Evolutionary conservation across 2,329 filamentous ascomycete species (phyloP), one percentile per base, ranked within the genome.

Genomic region (Claviceps sp.): DNA sequence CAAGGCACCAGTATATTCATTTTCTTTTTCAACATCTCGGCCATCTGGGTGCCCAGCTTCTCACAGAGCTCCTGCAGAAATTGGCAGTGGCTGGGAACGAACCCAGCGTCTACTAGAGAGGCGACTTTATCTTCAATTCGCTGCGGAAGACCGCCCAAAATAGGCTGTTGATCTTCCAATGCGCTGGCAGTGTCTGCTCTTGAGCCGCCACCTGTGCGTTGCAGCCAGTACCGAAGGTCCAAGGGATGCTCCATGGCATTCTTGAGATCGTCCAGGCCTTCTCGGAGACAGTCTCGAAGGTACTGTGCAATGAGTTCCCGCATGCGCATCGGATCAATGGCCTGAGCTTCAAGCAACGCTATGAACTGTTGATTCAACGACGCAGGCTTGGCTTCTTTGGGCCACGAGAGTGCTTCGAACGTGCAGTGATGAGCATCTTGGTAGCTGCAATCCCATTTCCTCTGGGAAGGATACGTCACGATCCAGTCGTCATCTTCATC

Each of bases 301-400:
- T 82, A 66, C 0, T 67, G 53, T 0, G 70, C 68, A 0, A 90
- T 68, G 0, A 65, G 62, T 0, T 66, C 46, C 5, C 71, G 68
- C 75, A 83, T 79, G 0, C 26, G 42, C 1, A 5, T 9, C 13
- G 61, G 61, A 9, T 78, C 58, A 0, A 71, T 68, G 0, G 83
- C 77, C 34, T 80, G 72, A 37, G 84, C 77, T 17, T 80, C 70
- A 0, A 91, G 66, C 0, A 91, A 78, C 0, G 82, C 78, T 2
- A 91, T 73, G 48, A 88, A 80, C 29, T 86, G 83, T 1, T 77
- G 66, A 58, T 89, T 86, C 0, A 90, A 66, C 0, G 71, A 68
- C 0, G 82, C 79, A 0, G 78, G 65, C 13, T 62, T 55, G 4
- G 61, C 34, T 37, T 64, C 58, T 16, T 51, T 58, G 1, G 66